Percentiles rank a stretch among this genome's conserved stretches.
Conservation (phyloP, 805 yeast genomes). For the Naumovozyma castellii region DNA sequence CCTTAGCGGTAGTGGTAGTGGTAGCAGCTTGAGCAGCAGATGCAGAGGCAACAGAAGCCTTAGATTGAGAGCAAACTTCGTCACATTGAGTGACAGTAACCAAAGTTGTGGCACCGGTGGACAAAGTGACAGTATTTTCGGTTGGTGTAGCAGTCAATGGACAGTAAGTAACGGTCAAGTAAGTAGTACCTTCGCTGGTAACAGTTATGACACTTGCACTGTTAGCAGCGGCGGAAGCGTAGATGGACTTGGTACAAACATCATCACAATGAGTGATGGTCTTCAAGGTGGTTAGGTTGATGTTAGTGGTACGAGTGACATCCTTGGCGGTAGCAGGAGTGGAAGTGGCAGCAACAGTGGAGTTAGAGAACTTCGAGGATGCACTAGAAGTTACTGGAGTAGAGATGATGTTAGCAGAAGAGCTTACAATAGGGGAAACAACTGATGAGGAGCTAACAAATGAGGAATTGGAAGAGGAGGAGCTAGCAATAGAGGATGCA, state of each 20-base stretch:
- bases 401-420: not conserved
- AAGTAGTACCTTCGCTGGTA: not conserved
- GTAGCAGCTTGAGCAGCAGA: not conserved
- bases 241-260: constrained; percentile 6
- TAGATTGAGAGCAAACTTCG: not conserved
- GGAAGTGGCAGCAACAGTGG: not conserved
- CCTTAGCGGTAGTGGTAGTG: not conserved
- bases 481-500: not conserved
- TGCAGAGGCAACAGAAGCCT: not conserved
- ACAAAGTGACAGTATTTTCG: too few species aligned
- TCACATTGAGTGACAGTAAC: not conserved
- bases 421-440: not conserved
- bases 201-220: constrained; percentile 3
- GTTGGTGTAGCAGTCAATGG: not conserved
- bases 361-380: not conserved
- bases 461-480: not conserved
- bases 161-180: not conserved
- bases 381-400: not conserved
- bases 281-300: not conserved
- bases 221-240: not conserved
- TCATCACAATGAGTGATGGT: constrained; percentile 10
- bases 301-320: constrained; percentile 1
- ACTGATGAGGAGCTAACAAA: not conserved
- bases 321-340: not conserved
- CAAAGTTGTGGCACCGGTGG: too few species aligned